A percentile compares a stretch with the other conserved stretches of the same genome.
Evolutionary conservation across 1,139 yeast genomes (phyloP).

Genomic region (Pichia sorboxylosa): DNA sequence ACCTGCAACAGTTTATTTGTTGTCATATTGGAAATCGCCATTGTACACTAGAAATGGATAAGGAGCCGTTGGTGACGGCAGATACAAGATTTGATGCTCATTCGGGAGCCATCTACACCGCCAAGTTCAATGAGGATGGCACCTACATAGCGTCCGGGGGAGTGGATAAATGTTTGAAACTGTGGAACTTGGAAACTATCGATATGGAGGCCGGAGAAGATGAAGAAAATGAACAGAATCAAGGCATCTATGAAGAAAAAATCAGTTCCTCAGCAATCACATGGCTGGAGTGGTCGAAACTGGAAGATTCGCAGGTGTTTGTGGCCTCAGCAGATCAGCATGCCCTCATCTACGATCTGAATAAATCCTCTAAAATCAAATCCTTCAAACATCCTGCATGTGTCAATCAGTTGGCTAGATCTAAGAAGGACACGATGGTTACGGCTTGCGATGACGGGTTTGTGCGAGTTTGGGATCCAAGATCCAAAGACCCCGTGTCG

Average conservation of each 20-base stretch:
- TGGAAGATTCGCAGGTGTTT: constrained; percentile 27
- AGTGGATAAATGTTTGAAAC: constrained; percentile 32
- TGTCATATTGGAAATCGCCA: too few relatives aligned
- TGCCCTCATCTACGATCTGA: constrained; percentile 43
- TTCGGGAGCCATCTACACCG: constrained; percentile 35
- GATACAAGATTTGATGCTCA: constrained; percentile 22
- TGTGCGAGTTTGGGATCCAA: constrained; percentile 50
- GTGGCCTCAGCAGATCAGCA: constrained; percentile 43
- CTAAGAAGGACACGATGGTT: constrained; percentile 16
- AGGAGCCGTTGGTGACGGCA: too few relatives aligned
- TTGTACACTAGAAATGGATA: too few relatives aligned
- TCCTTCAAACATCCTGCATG: constrained; percentile 41
- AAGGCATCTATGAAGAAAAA: constrained; percentile 6
- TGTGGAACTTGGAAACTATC: constrained; percentile 30
- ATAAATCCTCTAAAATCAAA: constrained; percentile 43
- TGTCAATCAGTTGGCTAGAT: constrained; percentile 40
- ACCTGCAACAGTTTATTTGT: too few relatives aligned
- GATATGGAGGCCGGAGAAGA: constrained; percentile 20
- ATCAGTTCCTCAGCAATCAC: constrained; percentile 36
- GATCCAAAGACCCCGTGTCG: constrained; percentile 35
- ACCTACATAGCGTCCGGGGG: constrained; percentile 42
- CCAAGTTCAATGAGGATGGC: constrained; percentile 35
- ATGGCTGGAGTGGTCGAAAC: constrained; percentile 34
- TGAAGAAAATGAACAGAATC: not conserved
- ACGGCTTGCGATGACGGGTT: constrained; percentile 57